Conservation (phyloP, 352 stramenopile species). For the Pythium phragmitis region DNA sequence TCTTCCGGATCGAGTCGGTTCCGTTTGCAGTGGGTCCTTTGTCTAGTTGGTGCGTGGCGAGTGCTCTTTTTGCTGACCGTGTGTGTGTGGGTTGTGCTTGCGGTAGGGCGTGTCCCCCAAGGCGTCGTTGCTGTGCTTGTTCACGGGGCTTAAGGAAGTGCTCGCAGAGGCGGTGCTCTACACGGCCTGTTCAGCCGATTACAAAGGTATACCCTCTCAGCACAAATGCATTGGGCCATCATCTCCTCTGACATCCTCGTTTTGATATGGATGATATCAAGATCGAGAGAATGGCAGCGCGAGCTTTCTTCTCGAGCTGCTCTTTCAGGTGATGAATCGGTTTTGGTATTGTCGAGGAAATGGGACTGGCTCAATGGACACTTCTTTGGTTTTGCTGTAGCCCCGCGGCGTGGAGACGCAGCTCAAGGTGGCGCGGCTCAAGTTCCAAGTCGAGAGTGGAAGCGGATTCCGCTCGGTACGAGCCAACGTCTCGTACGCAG, state of each 20-base stretch:
- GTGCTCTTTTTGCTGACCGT: not conserved
- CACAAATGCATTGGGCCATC: not conserved
- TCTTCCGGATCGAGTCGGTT: constrained; percentile 69
- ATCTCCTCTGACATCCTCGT: not conserved
- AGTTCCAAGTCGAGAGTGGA: constrained; percentile 47
- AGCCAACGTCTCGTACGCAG: constrained; percentile 35
- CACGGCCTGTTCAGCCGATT: constrained; percentile 58
- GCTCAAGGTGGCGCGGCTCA: constrained; percentile 54
- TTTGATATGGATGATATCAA: constrained; percentile 15
- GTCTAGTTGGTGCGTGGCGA: too few species aligned
- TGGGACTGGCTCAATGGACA: not conserved
- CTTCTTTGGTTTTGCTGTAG: constrained; percentile 16
- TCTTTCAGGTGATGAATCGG: constrained; percentile 38
- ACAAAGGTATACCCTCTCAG: constrained; percentile 45
- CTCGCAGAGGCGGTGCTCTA: constrained; percentile 55
- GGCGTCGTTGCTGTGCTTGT: constrained; percentile 54
- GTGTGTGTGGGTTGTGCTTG: not conserved
- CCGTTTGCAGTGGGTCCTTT: constrained; percentile 58
- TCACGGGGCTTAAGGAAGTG: constrained; percentile 44
- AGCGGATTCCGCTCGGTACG: constrained; percentile 20
- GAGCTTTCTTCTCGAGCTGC: constrained; percentile 57
- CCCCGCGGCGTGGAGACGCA: constrained; percentile 36
- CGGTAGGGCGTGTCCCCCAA: constrained; percentile 52
- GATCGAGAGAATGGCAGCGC: constrained; percentile 50
- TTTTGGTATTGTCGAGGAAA: too few species aligned